These are phyloP conservation scores for Penicillium sp. DNA, from an alignment of 2,329 filamentous ascomycete genomes.

Conservation along the genomic window DNA sequence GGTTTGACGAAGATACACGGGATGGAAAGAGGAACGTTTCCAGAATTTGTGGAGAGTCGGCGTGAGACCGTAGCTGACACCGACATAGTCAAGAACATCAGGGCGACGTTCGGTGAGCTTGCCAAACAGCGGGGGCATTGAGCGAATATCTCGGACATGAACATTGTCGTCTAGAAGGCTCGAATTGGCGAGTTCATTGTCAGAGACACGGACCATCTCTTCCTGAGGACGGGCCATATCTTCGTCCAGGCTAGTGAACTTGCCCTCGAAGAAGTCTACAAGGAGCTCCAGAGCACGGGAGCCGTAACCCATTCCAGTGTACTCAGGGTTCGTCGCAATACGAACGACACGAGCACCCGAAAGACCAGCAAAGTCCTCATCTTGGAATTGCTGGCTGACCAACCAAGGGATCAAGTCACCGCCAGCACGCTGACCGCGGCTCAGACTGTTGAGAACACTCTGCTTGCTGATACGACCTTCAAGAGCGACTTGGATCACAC, in stretches of 20 bases:
- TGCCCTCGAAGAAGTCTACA: conserved; percentile 91
- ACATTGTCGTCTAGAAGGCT: conserved; percentile 85
- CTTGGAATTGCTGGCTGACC: conserved; percentile 96
- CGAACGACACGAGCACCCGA: conserved; percentile 91
- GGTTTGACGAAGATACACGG: conserved; percentile 93
- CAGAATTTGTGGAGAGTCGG: conserved; percentile 90
- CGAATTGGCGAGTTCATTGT: conserved; percentile 76
- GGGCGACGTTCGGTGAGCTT: conserved; percentile 83
- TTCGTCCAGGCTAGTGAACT: conserved; percentile 84
- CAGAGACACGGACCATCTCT: conserved; percentile 77
- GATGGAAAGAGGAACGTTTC: conserved; percentile 84
- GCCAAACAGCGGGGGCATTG: conserved; percentile 91
- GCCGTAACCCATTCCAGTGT: conserved; percentile 90
- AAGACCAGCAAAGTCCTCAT: conserved; percentile 91
- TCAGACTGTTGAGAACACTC: conserved; percentile 87
- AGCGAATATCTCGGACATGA: conserved; percentile 83
- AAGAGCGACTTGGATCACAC: conserved; percentile 89
- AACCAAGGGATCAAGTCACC: conserved; percentile 98
- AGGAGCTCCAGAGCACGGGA: conserved; percentile 85
- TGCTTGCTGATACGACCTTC: conserved; percentile 94
- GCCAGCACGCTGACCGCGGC: conserved; percentile 82
- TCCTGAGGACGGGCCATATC: conserved; percentile 57
- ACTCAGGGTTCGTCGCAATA: conserved; percentile 96
- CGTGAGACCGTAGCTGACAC: conserved; percentile 94
- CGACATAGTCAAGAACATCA: conserved; percentile 83